These are phyloP conservation scores for Kwoniella shandongensis DNA, from an alignment of 768 basidiomycete genomes.

Conservation along the genomic window DNA sequence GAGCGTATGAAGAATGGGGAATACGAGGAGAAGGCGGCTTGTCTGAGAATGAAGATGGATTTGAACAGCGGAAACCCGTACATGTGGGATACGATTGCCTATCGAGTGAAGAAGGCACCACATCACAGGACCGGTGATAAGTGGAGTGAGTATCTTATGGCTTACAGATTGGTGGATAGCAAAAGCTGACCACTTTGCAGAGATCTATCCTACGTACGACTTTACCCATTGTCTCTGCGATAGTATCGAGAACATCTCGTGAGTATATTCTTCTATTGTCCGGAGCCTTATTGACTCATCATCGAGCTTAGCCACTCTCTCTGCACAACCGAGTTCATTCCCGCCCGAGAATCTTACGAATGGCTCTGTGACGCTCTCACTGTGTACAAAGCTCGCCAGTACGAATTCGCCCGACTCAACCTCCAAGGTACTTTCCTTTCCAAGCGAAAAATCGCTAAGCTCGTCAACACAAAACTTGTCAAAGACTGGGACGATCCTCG, in stretches of 20 bases:
- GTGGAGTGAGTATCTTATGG: constrained; percentile 63
- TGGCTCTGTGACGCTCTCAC: constrained; percentile 98
- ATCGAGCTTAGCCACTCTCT: constrained; percentile 74
- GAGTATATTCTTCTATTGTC: constrained; percentile 53
- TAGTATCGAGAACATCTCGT: constrained; percentile 99
- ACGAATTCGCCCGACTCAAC: constrained; percentile 90
- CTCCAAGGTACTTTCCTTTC: constrained; percentile 94
- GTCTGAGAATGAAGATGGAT: constrained; percentile 96
- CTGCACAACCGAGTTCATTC: constrained; percentile 93
- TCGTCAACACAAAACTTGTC: constrained; percentile 82
- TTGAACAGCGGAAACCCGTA: constrained; percentile 88
- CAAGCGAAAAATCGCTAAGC: constrained; percentile 86
- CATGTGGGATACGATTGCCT: constrained; percentile 99
- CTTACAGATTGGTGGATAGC: neutral
- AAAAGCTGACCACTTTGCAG: constrained; percentile 28
- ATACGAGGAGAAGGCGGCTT: constrained; percentile 88
- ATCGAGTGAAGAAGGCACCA: constrained; percentile 82
- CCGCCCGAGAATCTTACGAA: constrained; percentile 94
- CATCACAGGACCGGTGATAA: constrained; percentile 91
- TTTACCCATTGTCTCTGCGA: constrained; percentile 98
- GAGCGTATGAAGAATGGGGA: constrained; percentile 86
- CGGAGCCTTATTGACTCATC: neutral
- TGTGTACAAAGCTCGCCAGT: constrained; percentile 95
- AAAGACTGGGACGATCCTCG: constrained; percentile 96
- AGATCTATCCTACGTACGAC: constrained; percentile 96